Evolutionary conservation across 2,329 filamentous ascomycete genomes (phyloP), one percentile per base, ranked within the genome.

Genomic region (Ploettnerulaceae sp.): DNA sequence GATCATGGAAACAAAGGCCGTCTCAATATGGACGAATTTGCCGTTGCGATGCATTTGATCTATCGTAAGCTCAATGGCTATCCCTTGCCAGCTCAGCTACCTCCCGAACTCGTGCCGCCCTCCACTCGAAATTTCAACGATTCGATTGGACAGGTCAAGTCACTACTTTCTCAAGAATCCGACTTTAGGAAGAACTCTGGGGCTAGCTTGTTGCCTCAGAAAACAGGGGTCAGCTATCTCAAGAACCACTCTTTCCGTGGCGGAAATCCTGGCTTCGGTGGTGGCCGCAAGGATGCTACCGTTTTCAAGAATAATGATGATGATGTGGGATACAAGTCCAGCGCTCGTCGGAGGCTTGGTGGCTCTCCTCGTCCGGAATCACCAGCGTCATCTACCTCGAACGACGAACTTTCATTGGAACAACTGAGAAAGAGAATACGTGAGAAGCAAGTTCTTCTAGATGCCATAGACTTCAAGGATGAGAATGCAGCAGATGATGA

Each of bases 31-130:
- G 93, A 98, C 64, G 93, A 98, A 63, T 98, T 98, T 63, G 90
- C 93, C 7, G 91, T 98, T 42, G 89, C 90, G 7, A 98, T 98
- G 93, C 93, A 98, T 75, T 72, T 98, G 68, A 98, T 98, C 60
- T 98, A 98, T 70, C 80, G 93, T 59, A 95, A 94, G 65, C 76
- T 98, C 43, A 97, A 98, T 61, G 91, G 91, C 26, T 97, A 97
- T 62, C 90, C 91, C 1, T 76, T 97, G 24, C 93, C 93, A 12
- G 86, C 82, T 60, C 83, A 84, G 34, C 75, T 98, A 8, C 93
- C 93, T 7, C 81, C 93, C 0, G 93, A 98, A 71, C 79, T 98
- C 50, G 83, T 97, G 5, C 93, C 93, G 17, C 93, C 93, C 1
- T 97, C 93, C 1, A 95, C 91, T 8, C 81, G 91, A 54, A 95